A percentile compares a stretch with the other conserved stretches of the same genome.
Conservation (phyloP, 2,329 filamentous ascomycete genomes). For the Fusarium sp. region DNA sequence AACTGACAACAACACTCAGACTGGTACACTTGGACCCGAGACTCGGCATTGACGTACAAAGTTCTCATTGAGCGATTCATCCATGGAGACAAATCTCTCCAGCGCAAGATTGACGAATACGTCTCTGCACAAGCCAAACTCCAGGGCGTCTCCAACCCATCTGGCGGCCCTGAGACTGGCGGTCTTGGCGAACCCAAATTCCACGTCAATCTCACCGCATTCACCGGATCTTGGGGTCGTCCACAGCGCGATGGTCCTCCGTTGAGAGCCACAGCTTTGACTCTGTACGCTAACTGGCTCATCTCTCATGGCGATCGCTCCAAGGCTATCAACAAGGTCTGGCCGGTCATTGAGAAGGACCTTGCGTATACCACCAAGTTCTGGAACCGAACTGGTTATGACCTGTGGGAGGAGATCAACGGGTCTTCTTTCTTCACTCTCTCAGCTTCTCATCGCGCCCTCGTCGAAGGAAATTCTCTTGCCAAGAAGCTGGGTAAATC, state of each 20-base stretch:
- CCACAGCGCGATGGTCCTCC: conserved; percentile 83
- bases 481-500: conserved; percentile 69
- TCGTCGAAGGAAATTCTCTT: conserved; percentile 73
- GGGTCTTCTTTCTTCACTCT: conserved; percentile 82
- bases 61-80: conserved; percentile 72
- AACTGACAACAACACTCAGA: conserved; percentile 60
- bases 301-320: conserved; percentile 69
- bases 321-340: conserved; percentile 65
- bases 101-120: conserved; percentile 72
- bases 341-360: conserved; percentile 80
- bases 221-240: conserved; percentile 75
- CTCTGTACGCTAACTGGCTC: conserved; percentile 76
- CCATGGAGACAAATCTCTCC: conserved; percentile 67
- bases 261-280: conserved; percentile 77
- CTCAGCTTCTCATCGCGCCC: conserved; percentile 69
- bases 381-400: conserved; percentile 72
- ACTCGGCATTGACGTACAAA: conserved; percentile 78
- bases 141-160: conserved; percentile 75
- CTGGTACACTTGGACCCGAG: conserved; percentile 81
- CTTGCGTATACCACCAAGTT: conserved; percentile 77
- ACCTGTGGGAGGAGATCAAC: conserved; percentile 84
- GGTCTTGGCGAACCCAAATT: conserved; percentile 80
- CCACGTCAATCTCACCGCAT: conserved; percentile 70
- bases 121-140: conserved; percentile 72
- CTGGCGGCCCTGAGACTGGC: conserved; percentile 62